phyloP scores from a whole-genome alignment of 2,329 filamentous ascomycete species.

The Endocalyx cinctus region DNA sequence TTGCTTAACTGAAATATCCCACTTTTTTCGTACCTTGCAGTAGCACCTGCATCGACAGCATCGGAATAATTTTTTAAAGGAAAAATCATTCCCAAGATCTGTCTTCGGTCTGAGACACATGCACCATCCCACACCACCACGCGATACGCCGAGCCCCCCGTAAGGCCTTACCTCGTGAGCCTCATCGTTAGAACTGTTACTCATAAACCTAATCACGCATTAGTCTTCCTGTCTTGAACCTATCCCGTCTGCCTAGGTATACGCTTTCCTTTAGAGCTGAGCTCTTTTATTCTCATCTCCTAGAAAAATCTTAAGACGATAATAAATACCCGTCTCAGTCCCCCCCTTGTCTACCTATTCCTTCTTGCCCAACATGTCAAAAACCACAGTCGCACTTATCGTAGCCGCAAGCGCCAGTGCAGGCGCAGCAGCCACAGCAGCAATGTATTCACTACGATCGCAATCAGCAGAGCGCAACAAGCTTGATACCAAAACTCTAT shows the following conservation, averaged over 20 bases:
- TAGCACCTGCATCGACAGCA: no score
- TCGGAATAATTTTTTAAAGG: no score
- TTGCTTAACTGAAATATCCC: no score
- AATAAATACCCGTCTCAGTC: no score
- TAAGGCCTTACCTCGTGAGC: constrained; percentile 22
- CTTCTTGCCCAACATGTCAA: constrained; percentile 69
- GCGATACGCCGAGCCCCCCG: constrained; percentile 14
- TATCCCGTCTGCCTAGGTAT: constrained; percentile 2
- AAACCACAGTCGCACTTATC: constrained; percentile 69
- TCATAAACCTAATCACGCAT: constrained; percentile 22
- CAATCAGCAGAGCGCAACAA: constrained; percentile 22
- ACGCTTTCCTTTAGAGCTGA: no score
- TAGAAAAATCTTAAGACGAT: no score
- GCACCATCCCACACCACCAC: constrained; percentile 24
- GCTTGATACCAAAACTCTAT: constrained; percentile 38
- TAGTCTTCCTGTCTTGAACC: no score
- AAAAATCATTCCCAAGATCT: no score
- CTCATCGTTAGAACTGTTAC: constrained; percentile 17
- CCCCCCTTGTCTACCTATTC: no score
- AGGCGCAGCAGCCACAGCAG: constrained; percentile 68
- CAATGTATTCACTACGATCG: constrained; percentile 58
- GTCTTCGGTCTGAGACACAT: constrained; percentile 9
- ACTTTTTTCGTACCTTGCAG: no score
- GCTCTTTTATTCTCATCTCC: no score
- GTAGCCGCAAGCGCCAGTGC: constrained; percentile 72